A percentile compares a stretch with the other conserved stretches of the same genome.
Evolutionary conservation across 2,329 filamentous ascomycete genomes (phyloP).

Genomic region (Sarocladium brachiariae): DNA sequence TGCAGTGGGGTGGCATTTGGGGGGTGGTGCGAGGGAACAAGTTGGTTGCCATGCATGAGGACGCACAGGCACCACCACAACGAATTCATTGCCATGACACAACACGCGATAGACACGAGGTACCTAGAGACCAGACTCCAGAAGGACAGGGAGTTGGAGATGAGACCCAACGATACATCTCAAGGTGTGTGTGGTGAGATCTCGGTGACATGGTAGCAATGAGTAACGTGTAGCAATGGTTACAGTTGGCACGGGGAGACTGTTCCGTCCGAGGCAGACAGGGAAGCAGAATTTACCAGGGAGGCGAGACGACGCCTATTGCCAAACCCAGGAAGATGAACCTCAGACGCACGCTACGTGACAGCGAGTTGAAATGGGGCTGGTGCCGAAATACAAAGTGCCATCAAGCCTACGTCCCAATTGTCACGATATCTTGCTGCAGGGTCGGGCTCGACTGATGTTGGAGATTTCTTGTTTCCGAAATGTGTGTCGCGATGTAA

Average conservation of each 20-base stretch:
- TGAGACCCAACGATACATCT: neutral
- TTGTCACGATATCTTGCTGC: no score
- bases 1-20: neutral
- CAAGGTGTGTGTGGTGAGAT: neutral
- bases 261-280: neutral
- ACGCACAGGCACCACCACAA: neutral
- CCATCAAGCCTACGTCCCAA: neutral
- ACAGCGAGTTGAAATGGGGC: constrained; percentile 1
- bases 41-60: neutral
- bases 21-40: neutral
- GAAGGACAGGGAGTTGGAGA: neutral
- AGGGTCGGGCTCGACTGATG: no score
- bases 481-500: no score
- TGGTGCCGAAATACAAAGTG: neutral
- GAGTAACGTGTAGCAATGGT: constrained; percentile 4
- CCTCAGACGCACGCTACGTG: constrained; percentile 5
- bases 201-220: neutral
- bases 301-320: neutral
- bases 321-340: neutral
- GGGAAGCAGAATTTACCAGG: neutral
- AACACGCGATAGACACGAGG: constrained; percentile 1
- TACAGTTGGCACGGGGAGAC: neutral
- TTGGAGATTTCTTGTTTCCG: no score
- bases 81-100: neutral
- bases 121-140: neutral